Evolutionary conservation across 2,329 filamentous ascomycete species (phyloP).

Genomic region (Paecilomyces sp.): DNA sequence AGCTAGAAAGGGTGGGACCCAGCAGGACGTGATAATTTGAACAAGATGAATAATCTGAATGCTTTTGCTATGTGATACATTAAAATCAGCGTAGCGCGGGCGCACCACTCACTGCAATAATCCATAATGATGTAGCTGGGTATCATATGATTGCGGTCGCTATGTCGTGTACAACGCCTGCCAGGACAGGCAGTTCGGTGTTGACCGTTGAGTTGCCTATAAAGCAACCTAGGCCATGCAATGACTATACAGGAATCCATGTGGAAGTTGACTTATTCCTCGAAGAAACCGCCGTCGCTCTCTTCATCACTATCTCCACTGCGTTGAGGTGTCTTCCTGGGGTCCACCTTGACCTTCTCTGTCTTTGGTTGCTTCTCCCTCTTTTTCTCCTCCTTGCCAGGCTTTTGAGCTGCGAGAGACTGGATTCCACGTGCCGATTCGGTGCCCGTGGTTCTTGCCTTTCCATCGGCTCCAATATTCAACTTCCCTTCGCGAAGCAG

Average conservation of each 20-base stretch:
- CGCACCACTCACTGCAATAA: background rate
- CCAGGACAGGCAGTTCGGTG: background rate
- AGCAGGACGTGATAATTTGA: too few species aligned
- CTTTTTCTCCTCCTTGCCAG: constrained; percentile 4
- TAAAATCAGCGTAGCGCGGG: background rate
- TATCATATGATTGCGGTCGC: background rate
- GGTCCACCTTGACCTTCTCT: constrained; percentile 3
- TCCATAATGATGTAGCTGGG: background rate
- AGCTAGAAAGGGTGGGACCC: too few species aligned
- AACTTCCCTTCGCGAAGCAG: constrained; percentile 35
- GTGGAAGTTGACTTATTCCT: constrained; percentile 11
- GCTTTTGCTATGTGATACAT: background rate
- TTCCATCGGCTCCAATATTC: constrained; percentile 15
- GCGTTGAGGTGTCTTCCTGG: constrained; percentile 4
- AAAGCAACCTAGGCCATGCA: background rate
- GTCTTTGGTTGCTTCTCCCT: constrained; percentile 6
- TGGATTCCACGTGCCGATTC: background rate
- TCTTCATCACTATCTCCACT: constrained; percentile 14
- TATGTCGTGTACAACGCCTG: background rate
- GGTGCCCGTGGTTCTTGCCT: constrained; percentile 1
- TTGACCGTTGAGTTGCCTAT: background rate
- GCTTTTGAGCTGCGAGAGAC: constrained; percentile 4
- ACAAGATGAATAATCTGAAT: too few species aligned
- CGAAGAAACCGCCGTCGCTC: constrained; percentile 37
- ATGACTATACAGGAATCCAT: background rate